Conservation (phyloP, 371 early-diverging fungal genomes). For the Rhizomucor pusillus region DNA sequence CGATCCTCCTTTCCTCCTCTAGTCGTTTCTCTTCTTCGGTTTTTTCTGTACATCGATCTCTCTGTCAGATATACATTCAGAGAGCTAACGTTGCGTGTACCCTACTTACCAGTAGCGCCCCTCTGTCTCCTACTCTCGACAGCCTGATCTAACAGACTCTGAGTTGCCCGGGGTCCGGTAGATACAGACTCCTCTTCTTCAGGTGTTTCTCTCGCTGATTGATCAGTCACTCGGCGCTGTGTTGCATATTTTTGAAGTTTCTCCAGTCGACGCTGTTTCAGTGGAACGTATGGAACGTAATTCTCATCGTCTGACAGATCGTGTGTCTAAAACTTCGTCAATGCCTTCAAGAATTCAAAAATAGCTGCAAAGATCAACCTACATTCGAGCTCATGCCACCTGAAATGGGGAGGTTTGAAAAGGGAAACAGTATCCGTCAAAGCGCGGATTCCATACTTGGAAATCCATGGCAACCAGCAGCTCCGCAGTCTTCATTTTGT, state of each 20-base stretch:
- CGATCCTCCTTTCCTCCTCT: slow-evolving; percentile 81
- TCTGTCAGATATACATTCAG: too few species aligned
- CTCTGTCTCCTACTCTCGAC: slow-evolving; percentile 69
- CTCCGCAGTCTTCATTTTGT: too few species aligned
- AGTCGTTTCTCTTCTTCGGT: slow-evolving; percentile 79
- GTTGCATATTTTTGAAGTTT: slow-evolving; percentile 55
- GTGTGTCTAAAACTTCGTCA: too few species aligned
- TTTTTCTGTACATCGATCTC: slow-evolving; percentile 54
- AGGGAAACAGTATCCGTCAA: too few species aligned
- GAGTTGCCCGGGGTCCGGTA: slow-evolving; percentile 61
- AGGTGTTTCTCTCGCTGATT: slow-evolving; percentile 25
- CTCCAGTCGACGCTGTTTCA: slow-evolving; percentile 69
- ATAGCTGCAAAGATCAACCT: too few species aligned
- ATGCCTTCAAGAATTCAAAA: too few species aligned
- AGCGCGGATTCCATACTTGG: too few species aligned
- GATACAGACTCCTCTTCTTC: slow-evolving; percentile 43
- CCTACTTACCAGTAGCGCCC: slow-evolving; percentile 1
- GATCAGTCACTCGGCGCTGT: slow-evolving; percentile 28
- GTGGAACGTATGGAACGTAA: slow-evolving; percentile 80
- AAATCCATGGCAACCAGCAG: too few species aligned
- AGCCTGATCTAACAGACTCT: slow-evolving; percentile 85
- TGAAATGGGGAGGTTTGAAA: too few species aligned
- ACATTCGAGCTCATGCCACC: too few species aligned
- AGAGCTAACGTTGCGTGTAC: too few species aligned
- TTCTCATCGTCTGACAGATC: slow-evolving; percentile 39